Conservation (phyloP, 331 rosid genomes). For the Malus hybrid region DNA sequence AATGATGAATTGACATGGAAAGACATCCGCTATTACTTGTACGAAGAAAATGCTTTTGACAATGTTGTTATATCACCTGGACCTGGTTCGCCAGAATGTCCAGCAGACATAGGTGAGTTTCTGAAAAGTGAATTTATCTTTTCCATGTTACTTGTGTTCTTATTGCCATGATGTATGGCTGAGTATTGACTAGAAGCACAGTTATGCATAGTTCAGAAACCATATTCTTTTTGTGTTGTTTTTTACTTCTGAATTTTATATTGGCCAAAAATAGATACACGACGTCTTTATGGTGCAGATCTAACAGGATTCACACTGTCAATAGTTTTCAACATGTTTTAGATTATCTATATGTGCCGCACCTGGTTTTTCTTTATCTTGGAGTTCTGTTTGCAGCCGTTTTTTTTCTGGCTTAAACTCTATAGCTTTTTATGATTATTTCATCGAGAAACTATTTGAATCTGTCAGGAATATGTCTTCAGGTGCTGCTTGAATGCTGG, state of each 20-base stretch:
- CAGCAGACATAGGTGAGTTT: conserved; percentile 73
- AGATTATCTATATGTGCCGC: no score
- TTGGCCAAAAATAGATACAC: not conserved
- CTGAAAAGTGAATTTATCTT: not conserved
- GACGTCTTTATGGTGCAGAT: not conserved
- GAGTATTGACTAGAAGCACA: not conserved
- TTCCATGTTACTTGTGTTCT: not conserved
- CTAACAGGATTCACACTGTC: not conserved
- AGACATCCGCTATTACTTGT: conserved; percentile 60
- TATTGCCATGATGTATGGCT: not conserved
- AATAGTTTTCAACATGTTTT: not conserved
- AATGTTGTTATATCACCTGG: conserved; percentile 98
- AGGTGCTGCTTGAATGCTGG: conserved; percentile 62
- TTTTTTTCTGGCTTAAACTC: not conserved
- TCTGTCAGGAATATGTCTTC: conserved; percentile 83
- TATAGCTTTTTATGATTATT: not conserved
- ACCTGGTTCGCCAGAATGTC: conserved; percentile 90
- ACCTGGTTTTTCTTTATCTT: not conserved
- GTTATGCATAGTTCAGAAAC: not conserved
- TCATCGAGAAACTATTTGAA: conserved; percentile 18
- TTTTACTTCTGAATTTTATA: not conserved
- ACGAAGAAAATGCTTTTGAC: conserved; percentile 84
- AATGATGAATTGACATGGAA: conserved; percentile 88
- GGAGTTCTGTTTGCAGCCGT: not conserved
- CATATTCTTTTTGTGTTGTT: not conserved